phyloP scores from a whole-genome alignment of 169 alveolate species.

The Cystoisospora suis region DNA sequence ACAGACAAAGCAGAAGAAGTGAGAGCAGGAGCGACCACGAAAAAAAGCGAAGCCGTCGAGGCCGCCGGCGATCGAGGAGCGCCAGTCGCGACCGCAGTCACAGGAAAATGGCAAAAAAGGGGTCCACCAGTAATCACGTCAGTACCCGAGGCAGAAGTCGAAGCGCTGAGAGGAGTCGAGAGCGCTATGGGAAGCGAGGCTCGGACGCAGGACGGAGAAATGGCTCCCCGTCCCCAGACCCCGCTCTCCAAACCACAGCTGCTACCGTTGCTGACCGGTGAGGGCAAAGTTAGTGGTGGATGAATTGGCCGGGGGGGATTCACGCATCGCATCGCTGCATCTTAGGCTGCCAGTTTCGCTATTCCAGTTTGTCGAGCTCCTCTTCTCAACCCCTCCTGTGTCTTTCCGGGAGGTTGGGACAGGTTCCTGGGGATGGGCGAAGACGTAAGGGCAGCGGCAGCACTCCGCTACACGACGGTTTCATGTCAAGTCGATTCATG shows the following conservation, averaged over 20 bases:
- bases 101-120: background rate
- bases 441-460: no score
- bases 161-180: background rate
- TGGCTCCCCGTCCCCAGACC: background rate
- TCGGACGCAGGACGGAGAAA: background rate
- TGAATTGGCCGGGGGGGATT: no score
- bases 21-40: background rate
- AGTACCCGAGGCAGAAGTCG: no score
- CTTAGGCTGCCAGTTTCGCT: no score
- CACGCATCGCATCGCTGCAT: no score
- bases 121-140: background rate
- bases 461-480: no score
- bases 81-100: background rate
- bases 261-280: constrained; percentile 25
- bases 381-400: no score
- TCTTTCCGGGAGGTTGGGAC: no score
- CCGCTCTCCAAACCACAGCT: background rate
- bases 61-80: background rate
- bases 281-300: background rate
- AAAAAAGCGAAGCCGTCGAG: background rate
- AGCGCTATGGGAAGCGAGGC: background rate
- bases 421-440: no score
- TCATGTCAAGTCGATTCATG: no score
- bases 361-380: no score
- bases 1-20: background rate